Evolutionary conservation across 2,329 filamentous ascomycete species (phyloP), one percentile per base, ranked within the genome.

Genomic region (Sporothrix dimorphospora): DNA sequence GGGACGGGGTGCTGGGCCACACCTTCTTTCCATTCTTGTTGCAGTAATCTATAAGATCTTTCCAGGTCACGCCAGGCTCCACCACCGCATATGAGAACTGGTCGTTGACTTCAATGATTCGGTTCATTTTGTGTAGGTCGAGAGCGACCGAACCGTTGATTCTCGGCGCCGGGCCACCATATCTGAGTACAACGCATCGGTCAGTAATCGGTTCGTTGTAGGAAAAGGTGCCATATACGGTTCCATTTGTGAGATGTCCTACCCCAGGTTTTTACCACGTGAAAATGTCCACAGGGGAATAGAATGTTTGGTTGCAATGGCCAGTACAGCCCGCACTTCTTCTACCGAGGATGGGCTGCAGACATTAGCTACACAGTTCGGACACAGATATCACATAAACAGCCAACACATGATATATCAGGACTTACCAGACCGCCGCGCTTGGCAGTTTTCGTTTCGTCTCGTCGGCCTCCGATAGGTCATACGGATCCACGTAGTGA

Each of bases 151-250:
- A 83, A 0, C 84, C 84, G 1, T 79, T 81, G 16, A 85, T 79
- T 7, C 83, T 77, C 0, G 84, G 85, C 0, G 83, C 84, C 1
- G 85, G 82, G 4, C 85, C 85, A 14, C 85, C 85, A 71, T 86
- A 86, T 12, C 82, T 82, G 30, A 34, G 30, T 3, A 6, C 30
- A 34, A 3, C 6, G 6, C 30, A 34, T 34, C 30, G 6, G 30
- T 34, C 3, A 3, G 30, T 34, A 3, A 34, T 34, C 30, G 6
- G 30, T 34, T 3, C 30, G 30, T 34, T 34, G 30, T 34, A 3
- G 30, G 3, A 34, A 34, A 34, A 3, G 30, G 30, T 34, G 30
- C 30, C 30, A 3, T 6, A 34, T 34, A 34, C 6, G 30, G 3
- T 34, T 34, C 30, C 6, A 34, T 3, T 3, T 34, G 30, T 6